Evolutionary conservation across 768 basidiomycete genomes (phyloP).

Genomic region (Leccinum incarnatum): DNA sequence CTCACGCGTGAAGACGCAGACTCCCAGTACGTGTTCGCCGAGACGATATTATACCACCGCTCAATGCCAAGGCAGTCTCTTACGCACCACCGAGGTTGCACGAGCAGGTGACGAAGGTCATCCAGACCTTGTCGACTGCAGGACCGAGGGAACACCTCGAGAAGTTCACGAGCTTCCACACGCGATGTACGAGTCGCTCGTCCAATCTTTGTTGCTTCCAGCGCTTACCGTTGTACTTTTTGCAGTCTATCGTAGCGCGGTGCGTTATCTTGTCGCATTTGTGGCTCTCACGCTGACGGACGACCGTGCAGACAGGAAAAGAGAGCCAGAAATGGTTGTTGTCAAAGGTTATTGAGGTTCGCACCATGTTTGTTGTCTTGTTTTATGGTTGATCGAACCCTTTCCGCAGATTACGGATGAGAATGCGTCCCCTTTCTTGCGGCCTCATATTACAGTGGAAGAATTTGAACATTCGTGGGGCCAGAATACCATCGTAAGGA

Average conservation of each 20-base stretch:
- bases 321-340: conserved; percentile 79
- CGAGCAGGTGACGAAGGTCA: conserved; percentile 55
- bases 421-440: conserved; percentile 56
- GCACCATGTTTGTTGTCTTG: conserved; percentile 1
- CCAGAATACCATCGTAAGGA: conserved; percentile 72
- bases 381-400: background rate
- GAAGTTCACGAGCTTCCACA: conserved; percentile 69
- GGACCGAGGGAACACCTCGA: conserved; percentile 63
- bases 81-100: conserved; percentile 62
- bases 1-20: conserved; percentile 35
- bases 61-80: conserved; percentile 35
- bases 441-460: conserved; percentile 54
- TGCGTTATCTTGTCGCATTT: conserved; percentile 30
- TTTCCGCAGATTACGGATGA: conserved; percentile 56
- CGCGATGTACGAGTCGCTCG: conserved; percentile 54
- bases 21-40: conserved; percentile 35
- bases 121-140: conserved; percentile 63
- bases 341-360: conserved; percentile 62
- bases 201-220: background rate
- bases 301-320: conserved; percentile 54
- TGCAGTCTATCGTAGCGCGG: conserved; percentile 73
- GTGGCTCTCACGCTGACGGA: conserved; percentile 14
- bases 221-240: conserved; percentile 21
- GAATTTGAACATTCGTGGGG: conserved; percentile 84
- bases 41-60: background rate